phyloP scores from a whole-genome alignment of 176 grass and related monocot species.

The Areca catechu region DNA sequence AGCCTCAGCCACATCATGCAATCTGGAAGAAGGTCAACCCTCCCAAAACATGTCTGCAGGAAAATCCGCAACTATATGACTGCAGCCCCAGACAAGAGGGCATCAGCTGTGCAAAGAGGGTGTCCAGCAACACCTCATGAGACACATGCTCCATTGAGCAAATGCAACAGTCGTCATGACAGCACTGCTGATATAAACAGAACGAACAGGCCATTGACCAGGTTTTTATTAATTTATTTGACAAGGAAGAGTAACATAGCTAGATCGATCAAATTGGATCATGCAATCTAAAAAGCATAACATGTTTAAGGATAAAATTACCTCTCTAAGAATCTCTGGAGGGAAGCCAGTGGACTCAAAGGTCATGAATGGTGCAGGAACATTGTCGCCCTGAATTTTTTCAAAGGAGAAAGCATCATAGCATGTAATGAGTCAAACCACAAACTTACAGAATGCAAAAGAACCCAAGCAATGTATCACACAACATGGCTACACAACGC shows the following conservation, averaged over 20 bases:
- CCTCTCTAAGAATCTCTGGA: constrained; percentile 92
- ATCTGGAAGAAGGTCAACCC: constrained; percentile 63
- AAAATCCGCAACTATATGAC: constrained; percentile 56
- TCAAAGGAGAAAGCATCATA: too few species aligned
- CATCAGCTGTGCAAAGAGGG: constrained; percentile 34
- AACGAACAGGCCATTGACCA: not conserved
- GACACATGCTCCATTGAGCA: constrained; percentile 25
- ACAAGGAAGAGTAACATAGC: not conserved
- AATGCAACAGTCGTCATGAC: constrained; percentile 17
- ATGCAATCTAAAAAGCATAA: too few species aligned
- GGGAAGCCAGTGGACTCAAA: constrained; percentile 91
- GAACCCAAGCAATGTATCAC: too few species aligned
- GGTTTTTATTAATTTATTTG: not conserved
- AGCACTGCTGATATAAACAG: not conserved
- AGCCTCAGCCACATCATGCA: constrained; percentile 63
- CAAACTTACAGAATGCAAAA: too few species aligned
- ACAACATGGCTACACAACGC: too few species aligned
- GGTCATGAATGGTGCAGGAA: constrained; percentile 98
- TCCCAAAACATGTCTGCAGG: constrained; percentile 61
- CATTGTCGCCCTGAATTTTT: constrained; percentile 59
- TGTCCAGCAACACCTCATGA: constrained; percentile 31
- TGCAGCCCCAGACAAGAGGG: constrained; percentile 37
- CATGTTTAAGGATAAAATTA: constrained; percentile 33
- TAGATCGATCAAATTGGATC: too few species aligned
- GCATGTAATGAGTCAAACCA: too few species aligned